Evolutionary conservation across 768 basidiomycete species (phyloP).

Genomic region (Termitomyces titanicus): DNA sequence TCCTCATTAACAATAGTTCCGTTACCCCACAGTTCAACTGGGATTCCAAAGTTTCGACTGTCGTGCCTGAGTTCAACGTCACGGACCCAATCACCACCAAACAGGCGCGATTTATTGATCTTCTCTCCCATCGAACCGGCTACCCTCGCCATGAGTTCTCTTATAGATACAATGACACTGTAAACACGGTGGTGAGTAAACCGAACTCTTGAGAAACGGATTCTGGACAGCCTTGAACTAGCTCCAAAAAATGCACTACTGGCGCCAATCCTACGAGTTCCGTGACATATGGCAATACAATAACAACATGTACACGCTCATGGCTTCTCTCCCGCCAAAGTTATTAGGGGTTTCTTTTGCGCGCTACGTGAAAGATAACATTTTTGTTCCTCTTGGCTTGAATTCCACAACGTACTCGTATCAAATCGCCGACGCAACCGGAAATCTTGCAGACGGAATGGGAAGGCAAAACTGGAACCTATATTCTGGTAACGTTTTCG

Average conservation of each 20-base stretch:
- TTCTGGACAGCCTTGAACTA: background rate
- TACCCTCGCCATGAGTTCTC: constrained; percentile 16
- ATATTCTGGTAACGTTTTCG: constrained; percentile 17
- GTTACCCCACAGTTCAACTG: constrained; percentile 23
- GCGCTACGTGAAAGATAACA: constrained; percentile 23
- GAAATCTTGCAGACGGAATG: constrained; percentile 23
- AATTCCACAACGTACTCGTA: constrained; percentile 27
- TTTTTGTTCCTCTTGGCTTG: constrained; percentile 26
- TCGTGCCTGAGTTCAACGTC: constrained; percentile 23
- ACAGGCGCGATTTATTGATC: constrained; percentile 18
- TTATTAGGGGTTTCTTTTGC: constrained; percentile 18
- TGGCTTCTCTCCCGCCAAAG: constrained; percentile 21
- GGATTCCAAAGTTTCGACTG: constrained; percentile 19
- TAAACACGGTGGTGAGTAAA: background rate
- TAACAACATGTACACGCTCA: constrained; percentile 25
- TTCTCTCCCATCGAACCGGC: constrained; percentile 20
- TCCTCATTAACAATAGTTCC: constrained; percentile 23
- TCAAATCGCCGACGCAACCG: constrained; percentile 17
- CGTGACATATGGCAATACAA: constrained; percentile 25
- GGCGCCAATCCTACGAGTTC: constrained; percentile 26
- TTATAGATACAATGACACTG: constrained; percentile 10
- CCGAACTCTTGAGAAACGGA: background rate
- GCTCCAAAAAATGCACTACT: constrained; percentile 19
- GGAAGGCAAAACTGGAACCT: constrained; percentile 15
- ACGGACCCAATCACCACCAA: constrained; percentile 19